Percentiles rank a stretch among this genome's conserved stretches.
Evolutionary conservation across 179 eudicot genomes (phyloP).

Genomic region (Sideroxylon spinosum): DNA sequence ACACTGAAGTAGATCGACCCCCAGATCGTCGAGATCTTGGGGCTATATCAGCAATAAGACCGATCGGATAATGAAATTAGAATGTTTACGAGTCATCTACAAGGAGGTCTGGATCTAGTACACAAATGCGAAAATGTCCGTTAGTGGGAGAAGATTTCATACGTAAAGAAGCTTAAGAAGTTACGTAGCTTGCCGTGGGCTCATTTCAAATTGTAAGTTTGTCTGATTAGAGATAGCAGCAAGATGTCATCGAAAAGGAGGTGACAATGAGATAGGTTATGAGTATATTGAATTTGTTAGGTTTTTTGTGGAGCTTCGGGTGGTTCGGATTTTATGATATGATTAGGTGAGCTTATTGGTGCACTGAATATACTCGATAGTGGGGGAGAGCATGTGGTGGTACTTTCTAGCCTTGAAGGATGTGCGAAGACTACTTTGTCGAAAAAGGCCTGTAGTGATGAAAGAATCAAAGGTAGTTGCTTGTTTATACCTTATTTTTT

Average conservation of each 20-base stretch:
- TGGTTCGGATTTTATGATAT: conserved; percentile 16
- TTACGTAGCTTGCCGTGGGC: neutral
- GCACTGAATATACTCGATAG: neutral
- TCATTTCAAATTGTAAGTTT: neutral
- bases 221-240: neutral
- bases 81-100: neutral
- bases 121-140: neutral
- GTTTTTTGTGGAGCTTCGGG: conserved; percentile 27
- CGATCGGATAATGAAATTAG: conserved; percentile 1
- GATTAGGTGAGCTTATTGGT: conserved; percentile 16
- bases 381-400: conserved; percentile 1
- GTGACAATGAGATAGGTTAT: too few relatives aligned
- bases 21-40: neutral
- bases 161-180: neutral
- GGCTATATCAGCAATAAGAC: neutral
- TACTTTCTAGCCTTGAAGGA: conserved; percentile 8
- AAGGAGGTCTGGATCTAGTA: too few relatives aligned
- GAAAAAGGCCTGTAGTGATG: conserved; percentile 26
- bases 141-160: conserved; percentile 10
- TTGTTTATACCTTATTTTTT: too few relatives aligned
- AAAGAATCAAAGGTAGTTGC: conserved; percentile 18
- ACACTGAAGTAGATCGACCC: neutral
- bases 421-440: conserved; percentile 19
- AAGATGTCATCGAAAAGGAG: neutral
- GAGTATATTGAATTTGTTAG: conserved; percentile 3